Base-by-base conservation (phyloP, 768 basidiomycete species). In the Suillus americanus region DNA sequence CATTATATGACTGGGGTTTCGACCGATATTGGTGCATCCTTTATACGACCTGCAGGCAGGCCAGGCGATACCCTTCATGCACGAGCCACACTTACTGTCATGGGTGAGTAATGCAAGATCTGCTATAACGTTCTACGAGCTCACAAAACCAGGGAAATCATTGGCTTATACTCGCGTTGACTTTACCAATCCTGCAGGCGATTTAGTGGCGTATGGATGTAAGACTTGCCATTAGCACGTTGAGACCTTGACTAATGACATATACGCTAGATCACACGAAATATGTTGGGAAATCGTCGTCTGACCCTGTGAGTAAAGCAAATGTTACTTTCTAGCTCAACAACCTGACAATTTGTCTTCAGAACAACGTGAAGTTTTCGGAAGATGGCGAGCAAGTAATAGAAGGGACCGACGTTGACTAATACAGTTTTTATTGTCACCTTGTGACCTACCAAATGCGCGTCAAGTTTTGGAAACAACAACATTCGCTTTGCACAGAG, bases 1-100 rank as follows among this genome's bases (percentile, higher is more conserved):
- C 88, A 92, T 10, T 95, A 79, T 70, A 92, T 93, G 92, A 94
- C 93, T 0, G 92, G 93, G 18, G 92, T 94, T 12, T 92, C 91
- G 3, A 92, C 91, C 3, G 92, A 94, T 72, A 86, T 95, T 67
- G 88, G 79, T 28, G 84, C 92, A 0, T 90, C 90, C 1, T 94
- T 94, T 66, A 85, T 94, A 64, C 86, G 87, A 40, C 91, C 90
- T 23, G 89, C 84, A 6, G 93, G 93, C n/a, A 82, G 79, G 62
- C 78, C 80, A 0, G 93, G 92, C 13, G 91, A 94, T 65, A 76
- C 82, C 14, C 73, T 95, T 16, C 82, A 84, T 62, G 86, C 86
- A 3, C 90, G 82, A 68, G 90, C 89, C 0, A 80, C 81, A 2
- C 72, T 94, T 38, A 90, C 86, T 56, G 86, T 84, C n/a, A 82